Percentiles rank a stretch among this genome's conserved stretches.
phyloP scores from a whole-genome alignment of 352 stramenopile genomes.

The Globisporangium middletonii region DNA sequence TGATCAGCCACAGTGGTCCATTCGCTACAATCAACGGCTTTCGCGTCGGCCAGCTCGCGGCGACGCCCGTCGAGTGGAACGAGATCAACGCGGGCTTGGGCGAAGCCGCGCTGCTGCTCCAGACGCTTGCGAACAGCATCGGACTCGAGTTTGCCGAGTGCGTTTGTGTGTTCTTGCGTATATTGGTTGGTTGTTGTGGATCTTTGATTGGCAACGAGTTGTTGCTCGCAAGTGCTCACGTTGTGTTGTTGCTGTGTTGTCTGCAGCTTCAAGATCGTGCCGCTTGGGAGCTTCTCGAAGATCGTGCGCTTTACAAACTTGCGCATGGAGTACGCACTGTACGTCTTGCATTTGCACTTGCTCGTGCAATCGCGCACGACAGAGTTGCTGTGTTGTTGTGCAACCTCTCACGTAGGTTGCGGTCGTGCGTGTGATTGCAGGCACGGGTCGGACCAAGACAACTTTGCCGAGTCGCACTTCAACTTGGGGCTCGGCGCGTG shows the following conservation, averaged over 20 bases:
- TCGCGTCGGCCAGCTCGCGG: constrained; percentile 57
- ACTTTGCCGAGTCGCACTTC: constrained; percentile 81
- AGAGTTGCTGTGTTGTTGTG: too few relatives aligned
- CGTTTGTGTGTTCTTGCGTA: constrained; percentile 12
- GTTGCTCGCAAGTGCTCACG: constrained; percentile 2
- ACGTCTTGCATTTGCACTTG: constrained; percentile 16
- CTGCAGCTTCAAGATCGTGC: constrained; percentile 80
- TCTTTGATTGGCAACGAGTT: too few relatives aligned
- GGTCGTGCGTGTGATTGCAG: constrained; percentile 30
- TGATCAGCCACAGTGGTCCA: constrained; percentile 59
- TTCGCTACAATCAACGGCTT: constrained; percentile 87
- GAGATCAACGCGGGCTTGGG: constrained; percentile 85
- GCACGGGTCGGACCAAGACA: constrained; percentile 79
- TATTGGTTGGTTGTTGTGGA: not conserved
- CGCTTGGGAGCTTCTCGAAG: constrained; percentile 84
- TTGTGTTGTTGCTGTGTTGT: not conserved
- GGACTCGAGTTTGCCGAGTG: constrained; percentile 69
- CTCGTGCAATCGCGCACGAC: too few relatives aligned
- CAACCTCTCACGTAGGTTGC: constrained; percentile 3
- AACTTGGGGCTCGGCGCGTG: constrained; percentile 80
- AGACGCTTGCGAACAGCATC: constrained; percentile 51
- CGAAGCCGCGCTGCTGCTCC: constrained; percentile 62
- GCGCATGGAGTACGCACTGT: constrained; percentile 82
- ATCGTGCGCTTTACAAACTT: constrained; percentile 71
- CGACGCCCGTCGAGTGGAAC: constrained; percentile 74